Percentiles rank a stretch among this genome's conserved stretches.
Evolutionary conservation across 768 basidiomycete species (phyloP).

Genomic region (Baorangia bicolor): DNA sequence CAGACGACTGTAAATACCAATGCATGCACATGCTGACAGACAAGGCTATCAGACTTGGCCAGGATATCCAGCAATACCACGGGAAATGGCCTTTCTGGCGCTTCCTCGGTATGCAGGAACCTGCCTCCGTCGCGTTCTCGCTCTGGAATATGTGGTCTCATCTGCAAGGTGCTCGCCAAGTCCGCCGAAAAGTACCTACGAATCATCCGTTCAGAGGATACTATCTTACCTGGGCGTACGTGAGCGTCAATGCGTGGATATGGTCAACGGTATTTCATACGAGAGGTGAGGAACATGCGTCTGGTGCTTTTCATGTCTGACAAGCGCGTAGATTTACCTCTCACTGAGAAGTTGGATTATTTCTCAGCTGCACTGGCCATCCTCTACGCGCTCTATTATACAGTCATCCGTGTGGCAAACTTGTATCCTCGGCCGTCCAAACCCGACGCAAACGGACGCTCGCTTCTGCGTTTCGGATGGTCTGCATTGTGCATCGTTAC

Average conservation of each 20-base stretch:
- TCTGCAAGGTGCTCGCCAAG: conserved; percentile 50
- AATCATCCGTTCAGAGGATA: conserved; percentile 69
- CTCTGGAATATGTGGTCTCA: conserved; percentile 83
- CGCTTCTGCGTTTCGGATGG: conserved; percentile 38
- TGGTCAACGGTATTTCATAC: conserved; percentile 94
- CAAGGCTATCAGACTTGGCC: conserved; percentile 42
- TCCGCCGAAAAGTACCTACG: conserved; percentile 47
- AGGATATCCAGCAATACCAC: conserved; percentile 71
- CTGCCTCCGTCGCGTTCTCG: conserved; percentile 88
- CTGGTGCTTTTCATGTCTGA: conserved; percentile 5
- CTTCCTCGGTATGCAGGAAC: conserved; percentile 88
- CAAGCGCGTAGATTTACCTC: conserved; percentile 58
- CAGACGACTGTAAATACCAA: conserved; percentile 82
- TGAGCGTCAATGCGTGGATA: conserved; percentile 88
- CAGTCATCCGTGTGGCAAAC: conserved; percentile 73
- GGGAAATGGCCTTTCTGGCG: conserved; percentile 99
- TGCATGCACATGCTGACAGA: conserved; percentile 85
- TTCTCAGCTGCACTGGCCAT: conserved; percentile 90
- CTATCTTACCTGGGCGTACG: conserved; percentile 63
- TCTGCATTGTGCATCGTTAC: conserved; percentile 49
- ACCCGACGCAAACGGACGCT: conserved; percentile 22
- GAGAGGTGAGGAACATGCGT: conserved; percentile 58
- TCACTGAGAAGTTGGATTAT: conserved; percentile 91
- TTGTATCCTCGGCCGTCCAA: conserved; percentile 51
- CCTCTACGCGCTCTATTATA: conserved; percentile 75